Base-by-base conservation (phyloP, 495 filamentous ascomycete genomes). In the Penicillium ochrochloron region DNA sequence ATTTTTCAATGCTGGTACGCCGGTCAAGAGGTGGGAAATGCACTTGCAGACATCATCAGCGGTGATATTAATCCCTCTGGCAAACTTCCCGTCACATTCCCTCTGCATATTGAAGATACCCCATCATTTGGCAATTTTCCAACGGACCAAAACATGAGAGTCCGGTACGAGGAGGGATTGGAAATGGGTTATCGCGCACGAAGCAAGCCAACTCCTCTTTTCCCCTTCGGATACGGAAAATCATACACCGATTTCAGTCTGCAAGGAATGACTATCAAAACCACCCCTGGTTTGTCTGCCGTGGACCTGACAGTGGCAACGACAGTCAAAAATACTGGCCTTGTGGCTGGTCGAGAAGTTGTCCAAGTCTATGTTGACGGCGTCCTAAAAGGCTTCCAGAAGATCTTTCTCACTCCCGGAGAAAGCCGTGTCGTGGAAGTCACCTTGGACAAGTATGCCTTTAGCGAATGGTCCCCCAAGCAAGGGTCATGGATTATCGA, bases 1-100 rank as follows among this genome's bases (percentile, higher is more conserved):
- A 84, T 90, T 37, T 48, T 90, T 0, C 85, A 90, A 70, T 86
- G 82, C 1, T 91, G 87, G 87, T 86, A 85, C 52, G 78, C 80
- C 25, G 85, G 85, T 41, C 82, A 85, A 76, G 85, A 86, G 57
- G 77, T 77, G 1, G 87, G 86, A 0, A 76, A 77, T 34, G 80
- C 86, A 0, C 67, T 88, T 0, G 78, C 84, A 0, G 73, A 79
- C 7, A 67, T 89, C 11, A 73, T 91, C 3, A 87, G 86, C 67
- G 88, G 88, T 10, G 72, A 79, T 17, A 70, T 73, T n/a, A 84
- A 82, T 52, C 82, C 83, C 8, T 81, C 76, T 17, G 83, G 83
- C 23, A 78, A 78, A 23, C 69, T 84, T 14, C 78, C 72, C 14
- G 83, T 82, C 55, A 89, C 87, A 5, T 88, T 87, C 70, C 88